phyloP scores from a whole-genome alignment of 331 rosid species.

The Dryas integrifolia region DNA sequence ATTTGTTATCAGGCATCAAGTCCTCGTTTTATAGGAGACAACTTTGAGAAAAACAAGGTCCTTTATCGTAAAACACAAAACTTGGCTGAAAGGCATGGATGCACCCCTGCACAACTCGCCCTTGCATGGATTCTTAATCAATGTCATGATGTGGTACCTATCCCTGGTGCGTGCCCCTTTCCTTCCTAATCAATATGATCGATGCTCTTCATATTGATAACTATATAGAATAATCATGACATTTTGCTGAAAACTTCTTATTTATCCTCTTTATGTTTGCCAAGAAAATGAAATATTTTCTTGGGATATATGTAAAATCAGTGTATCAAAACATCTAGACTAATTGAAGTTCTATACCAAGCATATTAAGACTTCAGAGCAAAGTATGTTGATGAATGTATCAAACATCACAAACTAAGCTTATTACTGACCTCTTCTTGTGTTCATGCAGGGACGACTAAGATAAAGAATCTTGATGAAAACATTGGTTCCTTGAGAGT shows the following conservation, averaged over 20 bases:
- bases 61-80: slow-evolving; percentile 40
- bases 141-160: slow-evolving; percentile 65
- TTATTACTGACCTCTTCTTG: neutral
- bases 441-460: slow-evolving; percentile 52
- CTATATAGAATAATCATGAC: no score
- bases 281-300: no score
- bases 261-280: no score
- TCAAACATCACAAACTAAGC: neutral
- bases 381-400: neutral
- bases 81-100: slow-evolving; percentile 53
- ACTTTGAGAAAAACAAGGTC: slow-evolving; percentile 56
- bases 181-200: neutral
- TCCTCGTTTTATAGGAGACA: slow-evolving; percentile 57
- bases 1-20: slow-evolving; percentile 30
- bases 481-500: slow-evolving; percentile 50
- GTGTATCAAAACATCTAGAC: no score
- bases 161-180: slow-evolving; percentile 49
- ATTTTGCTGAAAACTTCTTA: no score
- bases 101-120: slow-evolving; percentile 60
- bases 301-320: no score
- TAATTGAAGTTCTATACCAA: no score
- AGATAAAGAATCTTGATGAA: slow-evolving; percentile 45
- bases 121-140: slow-evolving; percentile 71
- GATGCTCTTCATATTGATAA: no score
- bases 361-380: neutral